Evolutionary conservation across 2,329 filamentous ascomycete genomes (phyloP).

Genomic region (Phyllosticta citrichinensis): DNA sequence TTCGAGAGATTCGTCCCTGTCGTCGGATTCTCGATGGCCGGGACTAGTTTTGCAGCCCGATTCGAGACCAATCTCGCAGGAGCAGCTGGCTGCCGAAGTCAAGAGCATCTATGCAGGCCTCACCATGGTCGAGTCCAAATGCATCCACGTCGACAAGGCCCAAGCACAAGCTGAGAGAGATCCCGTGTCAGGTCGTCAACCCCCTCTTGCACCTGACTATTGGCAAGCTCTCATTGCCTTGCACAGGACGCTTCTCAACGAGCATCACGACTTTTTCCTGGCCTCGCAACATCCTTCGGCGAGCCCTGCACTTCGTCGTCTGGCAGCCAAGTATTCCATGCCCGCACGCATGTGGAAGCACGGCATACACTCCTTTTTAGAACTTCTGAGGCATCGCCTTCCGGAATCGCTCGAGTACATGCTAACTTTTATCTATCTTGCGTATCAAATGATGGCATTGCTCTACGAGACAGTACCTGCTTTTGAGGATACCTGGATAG

Average conservation of each 20-base stretch:
- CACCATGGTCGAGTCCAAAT: constrained; percentile 78
- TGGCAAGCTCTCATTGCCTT: constrained; percentile 78
- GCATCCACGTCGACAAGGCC: constrained; percentile 68
- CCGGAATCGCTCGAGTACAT: constrained; percentile 78
- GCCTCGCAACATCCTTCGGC: constrained; percentile 80
- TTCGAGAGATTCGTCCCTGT: constrained; percentile 25
- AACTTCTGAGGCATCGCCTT: constrained; percentile 55
- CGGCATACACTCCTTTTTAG: constrained; percentile 77
- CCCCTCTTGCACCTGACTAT: constrained; percentile 50
- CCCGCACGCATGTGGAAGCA: constrained; percentile 90
- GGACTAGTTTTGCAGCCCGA: constrained; percentile 47
- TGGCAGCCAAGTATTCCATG: constrained; percentile 81
- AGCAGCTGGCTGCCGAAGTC: constrained; percentile 71
- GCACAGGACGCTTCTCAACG: constrained; percentile 69
- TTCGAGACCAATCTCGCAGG: constrained; percentile 61
- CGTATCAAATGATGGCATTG: constrained; percentile 83
- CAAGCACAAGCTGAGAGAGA: constrained; percentile 46
- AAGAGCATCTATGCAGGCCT: constrained; percentile 76
- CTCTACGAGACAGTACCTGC: constrained; percentile 74
- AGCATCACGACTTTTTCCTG: constrained; percentile 57
- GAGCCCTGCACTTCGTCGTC: constrained; percentile 51
- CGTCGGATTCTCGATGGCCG: constrained; percentile 24
- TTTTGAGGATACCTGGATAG: constrained; percentile 86
- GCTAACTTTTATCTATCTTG: constrained; percentile 79
- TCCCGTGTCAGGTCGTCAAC: constrained; percentile 32